phyloP scores from a whole-genome alignment of 176 grass and related monocot genomes.

The Dactylis glomerata region DNA sequence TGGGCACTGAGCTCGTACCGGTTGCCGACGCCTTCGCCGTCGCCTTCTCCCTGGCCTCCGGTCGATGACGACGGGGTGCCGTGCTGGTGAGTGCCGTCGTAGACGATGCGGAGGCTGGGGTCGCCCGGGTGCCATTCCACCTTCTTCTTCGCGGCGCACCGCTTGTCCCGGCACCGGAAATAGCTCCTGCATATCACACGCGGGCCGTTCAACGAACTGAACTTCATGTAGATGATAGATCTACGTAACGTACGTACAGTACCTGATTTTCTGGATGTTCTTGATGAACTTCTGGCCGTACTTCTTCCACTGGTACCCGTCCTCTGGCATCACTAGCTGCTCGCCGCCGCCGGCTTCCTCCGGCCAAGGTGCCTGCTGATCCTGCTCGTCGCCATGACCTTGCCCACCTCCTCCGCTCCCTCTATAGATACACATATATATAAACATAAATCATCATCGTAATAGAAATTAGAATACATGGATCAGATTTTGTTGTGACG shows the following conservation, averaged over 20 bases:
- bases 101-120: conserved; percentile 45
- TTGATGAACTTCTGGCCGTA: conserved; percentile 87
- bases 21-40: conserved; percentile 16
- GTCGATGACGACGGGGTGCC: not conserved
- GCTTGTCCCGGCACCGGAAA: conserved; percentile 68
- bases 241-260: too few relatives aligned
- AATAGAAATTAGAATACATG: too few relatives aligned
- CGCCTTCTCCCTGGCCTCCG: not conserved
- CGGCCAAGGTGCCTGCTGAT: not conserved
- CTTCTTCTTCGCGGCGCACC: conserved; percentile 67
- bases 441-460: not conserved
- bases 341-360: not conserved
- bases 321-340: conserved; percentile 49
- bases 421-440: not conserved
- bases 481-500: not conserved
- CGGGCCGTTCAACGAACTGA: not conserved
- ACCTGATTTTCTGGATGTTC: conserved; percentile 72
- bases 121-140: conserved; percentile 63
- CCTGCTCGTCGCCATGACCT: not conserved
- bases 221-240: not conserved
- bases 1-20: conserved; percentile 61
- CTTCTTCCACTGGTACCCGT: conserved; percentile 86
- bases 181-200: conserved; percentile 44
- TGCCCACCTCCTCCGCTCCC: not conserved
- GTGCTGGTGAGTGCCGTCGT: conserved; percentile 54